Evolutionary conservation across 164 flowering plant species (phyloP), one percentile per base, ranked within the genome.

Genomic region (Litsea cubeba): DNA sequence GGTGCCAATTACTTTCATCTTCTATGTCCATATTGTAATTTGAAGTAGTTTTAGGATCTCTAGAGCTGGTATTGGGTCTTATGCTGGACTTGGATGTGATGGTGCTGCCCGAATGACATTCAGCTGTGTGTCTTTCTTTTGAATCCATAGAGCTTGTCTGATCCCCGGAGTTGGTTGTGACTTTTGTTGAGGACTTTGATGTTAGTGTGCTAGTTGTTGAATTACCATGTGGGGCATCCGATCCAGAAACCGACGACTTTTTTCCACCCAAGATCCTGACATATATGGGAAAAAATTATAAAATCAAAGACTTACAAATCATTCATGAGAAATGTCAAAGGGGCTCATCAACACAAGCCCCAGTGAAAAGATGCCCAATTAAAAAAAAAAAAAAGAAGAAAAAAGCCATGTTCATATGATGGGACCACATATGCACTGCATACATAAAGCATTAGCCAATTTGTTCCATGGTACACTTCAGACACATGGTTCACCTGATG

Each of bases 261-360:
- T 75, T 83, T 20, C 80, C 78, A 51, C 72, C 76, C 75, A 84
- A 69, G 76, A 18, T 77, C 79, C 83, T 79, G 72, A 70, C 3
- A 68, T 26, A 28, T 26, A 22, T n/a, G 46, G 46, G 28, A 18
- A 28, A 35, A 20, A 15, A 54, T 54, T 54, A 15, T 54, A 54
- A 18, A 18, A 54, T 17, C 46, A 20, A 15, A 40, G 46, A 7
- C 46, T 40, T 40, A 40, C 1, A 40, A 54, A 15, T 54, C n/a
- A 20, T 54, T 54, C 17, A 54, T 54, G n/a, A 54, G n/a, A 54
- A 54, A 54, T n/a, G 60, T 54, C 20, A 4, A 17, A 54, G 60
- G 46, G 60, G 17, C 60, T 54, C 60, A 54, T 15, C 60, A 15
- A 54, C 20, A 54, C 20, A 14, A 20, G 60, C 60, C 17, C 60